Evolutionary conservation across 345 rosid genomes (phyloP).

Genomic region (Lepidium aucheri): DNA sequence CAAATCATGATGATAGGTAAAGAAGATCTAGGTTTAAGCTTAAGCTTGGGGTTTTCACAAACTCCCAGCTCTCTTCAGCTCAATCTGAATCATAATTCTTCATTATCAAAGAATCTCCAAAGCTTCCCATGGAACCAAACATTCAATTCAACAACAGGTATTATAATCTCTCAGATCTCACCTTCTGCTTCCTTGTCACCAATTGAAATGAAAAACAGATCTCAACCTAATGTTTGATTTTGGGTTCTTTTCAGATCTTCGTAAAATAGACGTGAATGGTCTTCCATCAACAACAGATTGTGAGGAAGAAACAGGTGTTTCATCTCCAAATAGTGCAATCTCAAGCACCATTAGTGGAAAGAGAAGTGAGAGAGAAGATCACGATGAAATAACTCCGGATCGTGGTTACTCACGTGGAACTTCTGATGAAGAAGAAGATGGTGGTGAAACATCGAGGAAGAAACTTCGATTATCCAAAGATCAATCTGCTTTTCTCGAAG

Average conservation of each 20-base stretch:
- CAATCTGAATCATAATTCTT: conserved; percentile 29
- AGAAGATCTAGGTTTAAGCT: conserved; percentile 81
- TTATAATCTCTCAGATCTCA: neutral
- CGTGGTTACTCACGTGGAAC: conserved; percentile 71
- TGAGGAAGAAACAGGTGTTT: conserved; percentile 81
- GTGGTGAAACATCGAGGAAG: conserved; percentile 79
- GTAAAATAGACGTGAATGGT: conserved; percentile 87
- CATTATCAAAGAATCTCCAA: conserved; percentile 21
- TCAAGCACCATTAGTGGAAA: conserved; percentile 82
- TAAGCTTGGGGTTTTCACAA: conserved; percentile 63
- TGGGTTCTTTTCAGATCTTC: conserved; percentile 46
- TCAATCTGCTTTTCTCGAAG: conserved; percentile 90
- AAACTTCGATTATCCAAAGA: conserved; percentile 88
- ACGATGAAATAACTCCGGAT: conserved; percentile 49
- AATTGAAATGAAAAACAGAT: neutral
- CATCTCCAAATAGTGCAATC: conserved; percentile 92
- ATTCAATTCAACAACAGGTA: neutral
- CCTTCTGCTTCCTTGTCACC: neutral
- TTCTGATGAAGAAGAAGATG: conserved; percentile 88
- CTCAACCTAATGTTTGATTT: neutral
- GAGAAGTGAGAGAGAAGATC: conserved; percentile 74
- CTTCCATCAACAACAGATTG: conserved; percentile 46
- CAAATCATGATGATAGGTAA: conserved; percentile 44
- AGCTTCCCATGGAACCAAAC: conserved; percentile 21
- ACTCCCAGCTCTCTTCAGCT: conserved; percentile 23